These are phyloP conservation scores for Extremus antarcticus DNA, from an alignment of 495 filamentous ascomycete genomes.

Conservation along the genomic window DNA sequence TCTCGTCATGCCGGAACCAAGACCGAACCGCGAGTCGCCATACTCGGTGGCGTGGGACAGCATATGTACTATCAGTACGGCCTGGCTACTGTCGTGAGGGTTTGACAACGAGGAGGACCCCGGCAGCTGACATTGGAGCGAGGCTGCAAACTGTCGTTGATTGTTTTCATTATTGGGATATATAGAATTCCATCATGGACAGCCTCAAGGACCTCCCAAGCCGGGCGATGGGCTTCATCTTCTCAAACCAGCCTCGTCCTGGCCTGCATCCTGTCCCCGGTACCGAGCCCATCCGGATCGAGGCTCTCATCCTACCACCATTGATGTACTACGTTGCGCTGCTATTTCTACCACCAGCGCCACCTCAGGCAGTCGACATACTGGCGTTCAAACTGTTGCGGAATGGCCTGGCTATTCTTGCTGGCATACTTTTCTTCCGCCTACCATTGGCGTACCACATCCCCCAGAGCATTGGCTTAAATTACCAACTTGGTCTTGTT, in stretches of 20 bases:
- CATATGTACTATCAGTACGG: not conserved
- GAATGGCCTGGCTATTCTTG: not conserved
- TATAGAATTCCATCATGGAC: not conserved
- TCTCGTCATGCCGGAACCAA: not conserved
- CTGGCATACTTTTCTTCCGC: constrained; percentile 10
- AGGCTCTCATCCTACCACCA: constrained; percentile 8
- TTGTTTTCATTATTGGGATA: not conserved
- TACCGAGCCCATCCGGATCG: constrained; percentile 7
- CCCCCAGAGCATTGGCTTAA: constrained; percentile 7
- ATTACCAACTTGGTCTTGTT: constrained; percentile 11
- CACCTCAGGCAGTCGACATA: constrained; percentile 9
- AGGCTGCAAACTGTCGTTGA: not conserved
- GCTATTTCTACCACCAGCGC: constrained; percentile 10
- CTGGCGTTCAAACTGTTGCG: not conserved
- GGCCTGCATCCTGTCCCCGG: constrained; percentile 12
- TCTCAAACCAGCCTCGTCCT: constrained; percentile 1
- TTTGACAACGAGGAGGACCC: not conserved
- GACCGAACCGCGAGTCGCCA: not conserved
- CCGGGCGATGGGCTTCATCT: not conserved
- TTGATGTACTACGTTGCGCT: constrained; percentile 13
- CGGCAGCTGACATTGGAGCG: not conserved
- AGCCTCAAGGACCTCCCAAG: not conserved
- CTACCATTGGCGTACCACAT: constrained; percentile 11
- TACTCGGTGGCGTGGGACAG: not conserved
- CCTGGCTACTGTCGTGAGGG: not conserved